Evolutionary conservation across 371 early-diverging fungal genomes (phyloP).

Genomic region (Lichtheimia corymbifera): DNA sequence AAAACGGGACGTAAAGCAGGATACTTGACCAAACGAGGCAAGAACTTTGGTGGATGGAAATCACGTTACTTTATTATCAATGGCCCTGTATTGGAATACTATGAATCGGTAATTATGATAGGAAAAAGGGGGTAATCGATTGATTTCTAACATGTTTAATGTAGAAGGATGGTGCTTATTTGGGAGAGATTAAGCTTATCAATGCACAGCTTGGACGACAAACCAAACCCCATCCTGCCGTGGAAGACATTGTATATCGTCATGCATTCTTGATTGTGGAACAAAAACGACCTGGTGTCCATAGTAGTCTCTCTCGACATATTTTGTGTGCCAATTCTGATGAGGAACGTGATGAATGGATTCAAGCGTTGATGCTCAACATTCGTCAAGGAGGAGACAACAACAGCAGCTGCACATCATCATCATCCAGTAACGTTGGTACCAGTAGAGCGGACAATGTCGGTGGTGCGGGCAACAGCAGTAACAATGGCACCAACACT

Average conservation of each 20-base stretch:
- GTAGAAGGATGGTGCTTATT: conserved; percentile 63
- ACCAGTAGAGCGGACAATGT: not conserved
- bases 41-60: conserved; percentile 89
- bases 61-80: conserved; percentile 73
- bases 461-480: not conserved
- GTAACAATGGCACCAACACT: not conserved
- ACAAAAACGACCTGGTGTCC: conserved; percentile 55
- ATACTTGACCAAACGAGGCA: conserved; percentile 83
- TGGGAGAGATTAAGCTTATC: conserved; percentile 52
- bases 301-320: conserved; percentile 65
- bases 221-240: conserved; percentile 28
- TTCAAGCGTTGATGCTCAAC: conserved; percentile 61
- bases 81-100: conserved; percentile 67
- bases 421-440: not conserved
- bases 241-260: conserved; percentile 64
- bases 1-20: conserved; percentile 60
- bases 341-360: conserved; percentile 89
- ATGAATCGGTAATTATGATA: conserved; percentile 54
- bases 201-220: conserved; percentile 54
- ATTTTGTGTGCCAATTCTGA: conserved; percentile 90
- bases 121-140: not conserved
- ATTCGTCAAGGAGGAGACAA: conserved; percentile 32
- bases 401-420: conserved; percentile 12
- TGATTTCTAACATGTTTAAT: not conserved
- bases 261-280: conserved; percentile 84